These are phyloP conservation scores for Metarhizium robertsii DNA, from an alignment of 2,329 filamentous ascomycete genomes.

Conservation along the genomic window DNA sequence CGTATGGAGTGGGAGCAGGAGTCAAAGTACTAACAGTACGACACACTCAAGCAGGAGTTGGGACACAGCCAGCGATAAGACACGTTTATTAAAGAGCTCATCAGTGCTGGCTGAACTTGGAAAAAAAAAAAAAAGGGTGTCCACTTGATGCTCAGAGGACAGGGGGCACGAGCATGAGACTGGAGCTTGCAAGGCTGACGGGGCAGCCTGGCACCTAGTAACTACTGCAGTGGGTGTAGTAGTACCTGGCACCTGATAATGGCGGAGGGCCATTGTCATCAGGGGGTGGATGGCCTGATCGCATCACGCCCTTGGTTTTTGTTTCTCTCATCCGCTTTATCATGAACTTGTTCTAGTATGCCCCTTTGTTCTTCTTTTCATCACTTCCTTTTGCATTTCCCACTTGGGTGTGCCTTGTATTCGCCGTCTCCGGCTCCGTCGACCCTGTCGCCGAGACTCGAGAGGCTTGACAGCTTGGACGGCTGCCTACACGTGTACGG, in stretches of 20 bases:
- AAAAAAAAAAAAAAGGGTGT: neutral
- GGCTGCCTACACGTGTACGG: no score
- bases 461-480: no score
- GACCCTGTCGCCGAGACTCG: no score
- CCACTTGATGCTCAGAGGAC: neutral
- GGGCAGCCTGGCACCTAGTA: no score
- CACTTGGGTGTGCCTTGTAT: no score
- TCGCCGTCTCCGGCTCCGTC: no score
- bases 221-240: no score
- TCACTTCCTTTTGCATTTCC: no score
- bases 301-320: neutral
- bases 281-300: constrained; percentile 4
- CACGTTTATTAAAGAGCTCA: neutral
- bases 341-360: no score
- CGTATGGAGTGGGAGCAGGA: neutral
- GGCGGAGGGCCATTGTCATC: neutral
- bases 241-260: neutral
- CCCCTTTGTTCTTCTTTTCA: no score
- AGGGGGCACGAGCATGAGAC: neutral
- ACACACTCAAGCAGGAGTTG: neutral
- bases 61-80: neutral
- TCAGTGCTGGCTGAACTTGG: neutral
- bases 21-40: neutral
- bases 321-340: neutral
- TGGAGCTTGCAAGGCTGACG: no score